Conservation (phyloP, 225 moss, liverwort and hornwort species). For the Marchantia polymorpha region DNA sequence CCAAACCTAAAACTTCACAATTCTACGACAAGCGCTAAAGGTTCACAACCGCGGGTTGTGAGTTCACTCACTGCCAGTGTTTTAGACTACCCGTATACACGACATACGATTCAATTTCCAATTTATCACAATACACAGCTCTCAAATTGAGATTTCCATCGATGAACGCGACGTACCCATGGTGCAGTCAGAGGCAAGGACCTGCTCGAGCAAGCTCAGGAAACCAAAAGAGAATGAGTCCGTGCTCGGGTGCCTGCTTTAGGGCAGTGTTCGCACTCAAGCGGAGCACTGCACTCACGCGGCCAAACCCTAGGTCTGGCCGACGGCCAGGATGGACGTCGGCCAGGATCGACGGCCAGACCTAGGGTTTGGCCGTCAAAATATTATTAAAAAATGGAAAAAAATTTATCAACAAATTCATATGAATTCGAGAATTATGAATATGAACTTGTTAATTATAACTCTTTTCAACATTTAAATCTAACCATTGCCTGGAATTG, state of each 20-base stretch:
- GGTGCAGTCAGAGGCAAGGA: constrained; percentile 3
- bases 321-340: no score
- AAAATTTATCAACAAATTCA: no score
- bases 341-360: no score
- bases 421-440: no score
- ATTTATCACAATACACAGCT: background rate
- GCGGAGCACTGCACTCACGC: background rate
- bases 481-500: no score
- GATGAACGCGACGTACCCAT: constrained; percentile 15
- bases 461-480: no score
- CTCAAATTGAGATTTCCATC: background rate
- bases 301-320: constrained; percentile 19
- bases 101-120: background rate
- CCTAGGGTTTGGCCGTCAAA: no score
- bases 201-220: constrained; percentile 9
- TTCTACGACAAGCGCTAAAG: background rate
- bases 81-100: background rate
- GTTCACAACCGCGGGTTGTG: background rate
- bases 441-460: no score
- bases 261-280: constrained; percentile 8
- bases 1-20: background rate
- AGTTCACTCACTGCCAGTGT: background rate
- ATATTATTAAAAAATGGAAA: no score
- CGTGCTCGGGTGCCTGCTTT: constrained; percentile 6
- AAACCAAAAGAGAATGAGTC: constrained; percentile 3